Conservation (phyloP, 164 flowering plant genomes). For the Macadamia integrifolia region DNA sequence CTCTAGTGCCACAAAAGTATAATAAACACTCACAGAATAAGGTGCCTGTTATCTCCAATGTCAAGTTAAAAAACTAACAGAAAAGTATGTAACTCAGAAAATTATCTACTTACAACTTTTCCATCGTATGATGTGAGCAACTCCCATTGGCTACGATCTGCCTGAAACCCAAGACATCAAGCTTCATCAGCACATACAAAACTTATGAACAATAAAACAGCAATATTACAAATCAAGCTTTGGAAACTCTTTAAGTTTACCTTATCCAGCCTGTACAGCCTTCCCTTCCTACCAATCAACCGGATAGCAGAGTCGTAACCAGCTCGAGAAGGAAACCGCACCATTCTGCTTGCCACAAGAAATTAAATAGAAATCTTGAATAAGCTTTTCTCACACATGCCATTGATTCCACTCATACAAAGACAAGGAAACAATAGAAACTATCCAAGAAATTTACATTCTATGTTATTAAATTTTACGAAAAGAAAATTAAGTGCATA, state of each 20-base stretch:
- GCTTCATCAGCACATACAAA: conserved; percentile 3
- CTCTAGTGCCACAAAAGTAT: background rate
- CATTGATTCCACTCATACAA: background rate
- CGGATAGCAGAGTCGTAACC: conserved; percentile 24
- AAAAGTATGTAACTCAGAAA: too few relatives aligned
- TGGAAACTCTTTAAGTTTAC: conserved; percentile 21
- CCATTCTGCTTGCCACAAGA: conserved; percentile 32
- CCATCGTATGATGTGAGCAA: conserved; percentile 42
- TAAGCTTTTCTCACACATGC: background rate
- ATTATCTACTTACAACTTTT: conserved; percentile 47
- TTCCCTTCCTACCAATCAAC: conserved; percentile 26
- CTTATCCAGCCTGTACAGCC: conserved; percentile 41
- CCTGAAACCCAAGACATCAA: conserved; percentile 26
- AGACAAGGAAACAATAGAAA: background rate
- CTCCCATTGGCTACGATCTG: conserved; percentile 51
- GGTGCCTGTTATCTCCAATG: too few relatives aligned
- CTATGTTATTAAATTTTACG: background rate
- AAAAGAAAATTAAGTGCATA: too few relatives aligned
- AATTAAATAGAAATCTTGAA: background rate
- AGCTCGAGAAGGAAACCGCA: conserved; percentile 36
- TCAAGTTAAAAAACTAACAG: background rate
- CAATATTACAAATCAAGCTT: background rate
- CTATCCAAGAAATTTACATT: background rate
- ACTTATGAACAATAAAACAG: background rate
- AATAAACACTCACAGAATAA: too few relatives aligned